Evolutionary conservation across 2,329 filamentous ascomycete species (phyloP).

Genomic region (Fusarium secorum): DNA sequence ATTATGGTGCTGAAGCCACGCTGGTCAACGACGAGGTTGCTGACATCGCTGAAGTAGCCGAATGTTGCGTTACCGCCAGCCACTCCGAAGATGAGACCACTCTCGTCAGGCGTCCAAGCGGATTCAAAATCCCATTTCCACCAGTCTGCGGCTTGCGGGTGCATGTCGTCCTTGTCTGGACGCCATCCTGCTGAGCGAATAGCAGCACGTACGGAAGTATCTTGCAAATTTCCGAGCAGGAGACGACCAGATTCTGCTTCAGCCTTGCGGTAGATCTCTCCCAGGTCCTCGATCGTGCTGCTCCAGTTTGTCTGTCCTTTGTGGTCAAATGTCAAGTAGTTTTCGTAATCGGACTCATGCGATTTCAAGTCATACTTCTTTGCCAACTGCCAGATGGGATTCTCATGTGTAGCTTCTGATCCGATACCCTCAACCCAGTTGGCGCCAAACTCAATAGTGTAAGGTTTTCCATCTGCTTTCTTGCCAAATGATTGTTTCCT

Average conservation of each 20-base stretch:
- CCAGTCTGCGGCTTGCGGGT: conserved; percentile 66
- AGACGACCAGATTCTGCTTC: conserved; percentile 64
- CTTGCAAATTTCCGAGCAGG: conserved; percentile 67
- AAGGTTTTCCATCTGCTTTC: conserved; percentile 57
- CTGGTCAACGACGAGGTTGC: conserved; percentile 68
- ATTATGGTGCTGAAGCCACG: conserved; percentile 69
- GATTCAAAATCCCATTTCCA: conserved; percentile 66
- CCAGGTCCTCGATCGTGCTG: conserved; percentile 59
- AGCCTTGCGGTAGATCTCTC: conserved; percentile 54
- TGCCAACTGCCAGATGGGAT: conserved; percentile 69
- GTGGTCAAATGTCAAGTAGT: conserved; percentile 67
- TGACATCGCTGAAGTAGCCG: conserved; percentile 67
- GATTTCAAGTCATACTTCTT: conserved; percentile 66
- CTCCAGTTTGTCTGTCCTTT: conserved; percentile 61
- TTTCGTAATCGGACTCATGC: conserved; percentile 64
- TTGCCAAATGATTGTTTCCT: conserved; percentile 65
- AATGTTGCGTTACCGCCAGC: conserved; percentile 68
- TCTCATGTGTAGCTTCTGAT: conserved; percentile 51
- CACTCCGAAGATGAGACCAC: conserved; percentile 62
- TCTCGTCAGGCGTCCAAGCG: conserved; percentile 62
- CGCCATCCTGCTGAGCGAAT: conserved; percentile 69
- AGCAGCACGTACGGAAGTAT: conserved; percentile 66
- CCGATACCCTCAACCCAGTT: conserved; percentile 62
- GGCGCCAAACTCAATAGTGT: conserved; percentile 69
- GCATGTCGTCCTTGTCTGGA: conserved; percentile 58